Percentiles rank a stretch among this genome's conserved stretches.
Conservation (phyloP, 2,329 filamentous ascomycete species). For the Malbranchea cinnamomea region DNA sequence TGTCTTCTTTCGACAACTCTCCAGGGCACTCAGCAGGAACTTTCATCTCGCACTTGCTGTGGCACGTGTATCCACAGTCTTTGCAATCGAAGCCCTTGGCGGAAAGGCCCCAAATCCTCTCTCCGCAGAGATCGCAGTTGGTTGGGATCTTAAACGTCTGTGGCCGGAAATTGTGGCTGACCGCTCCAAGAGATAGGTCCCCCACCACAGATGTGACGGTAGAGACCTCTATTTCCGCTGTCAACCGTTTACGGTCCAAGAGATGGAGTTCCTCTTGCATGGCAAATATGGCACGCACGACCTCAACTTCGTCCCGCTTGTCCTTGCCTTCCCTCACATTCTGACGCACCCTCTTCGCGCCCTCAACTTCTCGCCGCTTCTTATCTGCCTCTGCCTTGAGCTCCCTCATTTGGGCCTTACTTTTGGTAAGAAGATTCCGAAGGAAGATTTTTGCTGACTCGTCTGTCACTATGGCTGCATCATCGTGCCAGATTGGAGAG, state of each 20-base stretch:
- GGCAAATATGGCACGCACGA: constrained; percentile 68
- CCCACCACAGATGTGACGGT: constrained; percentile 86
- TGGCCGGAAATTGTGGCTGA: constrained; percentile 96
- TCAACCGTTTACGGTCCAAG: constrained; percentile 67
- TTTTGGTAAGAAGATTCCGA: constrained; percentile 81
- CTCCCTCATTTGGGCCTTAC: constrained; percentile 68
- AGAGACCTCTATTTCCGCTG: constrained; percentile 80
- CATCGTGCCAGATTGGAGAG: constrained; percentile 93
- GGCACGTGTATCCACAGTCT: constrained; percentile 95
- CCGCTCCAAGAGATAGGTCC: constrained; percentile 80
- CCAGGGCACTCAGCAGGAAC: constrained; percentile 91
- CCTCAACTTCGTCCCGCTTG: constrained; percentile 73
- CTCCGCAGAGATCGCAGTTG: constrained; percentile 91
- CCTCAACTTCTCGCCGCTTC: constrained; percentile 73
- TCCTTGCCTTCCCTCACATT: constrained; percentile 69
- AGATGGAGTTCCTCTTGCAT: constrained; percentile 76
- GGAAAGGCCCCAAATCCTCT: constrained; percentile 91
- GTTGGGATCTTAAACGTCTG: constrained; percentile 99
- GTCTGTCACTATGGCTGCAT: constrained; percentile 71
- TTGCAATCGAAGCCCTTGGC: constrained; percentile 93
- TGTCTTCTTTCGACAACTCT: constrained; percentile 84
- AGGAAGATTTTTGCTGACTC: constrained; percentile 79
- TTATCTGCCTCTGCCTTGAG: constrained; percentile 70
- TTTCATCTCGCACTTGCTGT: constrained; percentile 98
- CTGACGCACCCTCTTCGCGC: constrained; percentile 56